Base-by-base conservation (phyloP, 345 rosid genomes). In the Hypericum perforatum region DNA sequence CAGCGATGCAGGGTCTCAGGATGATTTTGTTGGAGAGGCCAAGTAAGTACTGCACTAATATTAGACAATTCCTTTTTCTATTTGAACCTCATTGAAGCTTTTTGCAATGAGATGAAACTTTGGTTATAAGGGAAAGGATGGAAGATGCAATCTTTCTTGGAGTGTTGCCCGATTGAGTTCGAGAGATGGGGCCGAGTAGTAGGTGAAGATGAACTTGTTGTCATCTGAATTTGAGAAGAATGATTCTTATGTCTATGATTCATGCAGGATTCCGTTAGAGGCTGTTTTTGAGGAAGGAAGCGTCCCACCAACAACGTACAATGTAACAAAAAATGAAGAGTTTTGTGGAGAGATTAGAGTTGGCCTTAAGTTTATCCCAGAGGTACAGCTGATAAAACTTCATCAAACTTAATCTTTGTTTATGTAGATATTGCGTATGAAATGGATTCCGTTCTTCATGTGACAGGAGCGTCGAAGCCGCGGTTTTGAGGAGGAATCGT, bases 11-110 rank as follows among this genome's bases (percentile, higher is more conserved):
- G 65, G 76, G 8, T 52, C 81, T 0, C 60, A 45, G 6, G 94
- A 86, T 75, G 97, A 83, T 68, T 7, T 66, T 5, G 82, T 83
- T 9, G 94, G 95, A 22, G 85, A 86, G 75, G 78, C 68, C 55
- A 71, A 63, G 97, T 89, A 61, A 74, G 94, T 49, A 3, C 7
- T 22, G 4, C 32, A 22, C 32, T 22, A n/a, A n/a, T n/a, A n/a
- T n/a, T n/a, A n/a, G n/a, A n/a, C n/a, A n/a, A n/a, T n/a, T n/a
- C n/a, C n/a, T n/a, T n/a, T n/a, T n/a, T n/a, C n/a, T n/a, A n/a
- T n/a, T n/a, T n/a, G n/a, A n/a, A n/a, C n/a, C n/a, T n/a, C n/a
- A n/a, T n/a, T n/a, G n/a, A n/a, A n/a, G n/a, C n/a, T n/a, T n/a
- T n/a, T n/a, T n/a, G n/a, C n/a, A n/a, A n/a, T n/a, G n/a, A n/a